These are phyloP conservation scores for Septoria linicola DNA, from an alignment of 2,329 filamentous ascomycete genomes.

Conservation along the genomic window DNA sequence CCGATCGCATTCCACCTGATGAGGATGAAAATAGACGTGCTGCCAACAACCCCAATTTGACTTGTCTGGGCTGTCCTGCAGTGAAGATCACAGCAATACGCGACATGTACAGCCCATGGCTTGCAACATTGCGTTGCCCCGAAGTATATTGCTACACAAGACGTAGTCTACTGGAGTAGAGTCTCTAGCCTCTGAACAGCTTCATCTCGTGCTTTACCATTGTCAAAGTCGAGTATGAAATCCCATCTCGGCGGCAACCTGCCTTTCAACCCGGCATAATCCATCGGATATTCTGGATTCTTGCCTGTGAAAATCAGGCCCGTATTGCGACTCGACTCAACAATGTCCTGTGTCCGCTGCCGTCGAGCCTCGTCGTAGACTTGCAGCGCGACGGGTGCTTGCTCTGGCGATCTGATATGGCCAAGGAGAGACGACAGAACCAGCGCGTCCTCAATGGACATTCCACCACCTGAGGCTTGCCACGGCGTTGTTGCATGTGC, in stretches of 20 bases:
- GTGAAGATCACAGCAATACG: no score
- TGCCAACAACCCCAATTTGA: no score
- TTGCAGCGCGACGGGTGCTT: conserved; percentile 22
- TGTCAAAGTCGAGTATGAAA: conserved; percentile 23
- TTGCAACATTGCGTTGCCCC: no score
- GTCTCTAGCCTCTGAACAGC: conserved; percentile 14
- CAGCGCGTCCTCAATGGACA: conserved; percentile 66
- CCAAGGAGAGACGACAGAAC: conserved; percentile 57
- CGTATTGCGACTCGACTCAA: conserved; percentile 18
- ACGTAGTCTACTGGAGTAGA: not conserved
- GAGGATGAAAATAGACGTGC: no score
- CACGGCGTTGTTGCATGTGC: conserved; percentile 57
- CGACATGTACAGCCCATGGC: no score
- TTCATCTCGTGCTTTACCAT: conserved; percentile 16
- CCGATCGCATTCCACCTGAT: no score
- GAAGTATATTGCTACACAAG: no score
- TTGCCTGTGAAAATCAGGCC: conserved; percentile 18
- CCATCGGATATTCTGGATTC: conserved; percentile 14
- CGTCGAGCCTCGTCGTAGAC: conserved; percentile 19
- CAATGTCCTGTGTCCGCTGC: conserved; percentile 18
- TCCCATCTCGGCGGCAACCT: conserved; percentile 16
- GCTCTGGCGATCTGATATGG: conserved; percentile 48
- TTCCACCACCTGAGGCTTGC: conserved; percentile 61
- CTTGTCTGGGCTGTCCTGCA: no score
- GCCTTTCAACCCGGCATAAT: conserved; percentile 10